Evolutionary conservation across 768 basidiomycete species (phyloP).

Genomic region (Termitomyces sp.): DNA sequence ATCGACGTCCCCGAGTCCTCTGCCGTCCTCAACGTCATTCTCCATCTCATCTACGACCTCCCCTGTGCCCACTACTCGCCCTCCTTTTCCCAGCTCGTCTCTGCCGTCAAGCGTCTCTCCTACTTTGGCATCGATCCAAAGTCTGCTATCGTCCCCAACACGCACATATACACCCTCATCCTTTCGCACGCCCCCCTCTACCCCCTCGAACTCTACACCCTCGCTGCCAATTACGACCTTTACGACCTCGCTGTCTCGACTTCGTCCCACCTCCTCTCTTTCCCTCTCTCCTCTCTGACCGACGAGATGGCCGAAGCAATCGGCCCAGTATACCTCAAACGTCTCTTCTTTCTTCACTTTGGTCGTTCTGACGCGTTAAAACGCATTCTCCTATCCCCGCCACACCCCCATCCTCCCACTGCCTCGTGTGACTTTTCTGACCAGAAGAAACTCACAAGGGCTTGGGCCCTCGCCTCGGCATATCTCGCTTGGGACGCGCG

Average conservation of each 20-base stretch:
- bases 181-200: slow-evolving; percentile 62
- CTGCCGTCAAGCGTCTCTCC: slow-evolving; percentile 51
- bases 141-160: slow-evolving; percentile 40
- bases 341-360: slow-evolving; percentile 80
- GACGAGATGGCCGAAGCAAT: slow-evolving; percentile 69
- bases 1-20: slow-evolving; percentile 58
- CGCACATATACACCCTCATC: slow-evolving; percentile 54
- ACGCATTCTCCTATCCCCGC: slow-evolving; percentile 69
- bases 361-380: slow-evolving; percentile 81
- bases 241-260: slow-evolving; percentile 72
- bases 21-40: slow-evolving; percentile 60
- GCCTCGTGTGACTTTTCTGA: slow-evolving; percentile 62
- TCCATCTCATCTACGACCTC: slow-evolving; percentile 70
- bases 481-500: slow-evolving; percentile 83
- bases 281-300: slow-evolving; percentile 59
- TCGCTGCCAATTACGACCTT: slow-evolving; percentile 62
- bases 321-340: slow-evolving; percentile 73
- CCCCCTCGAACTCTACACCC: slow-evolving; percentile 69
- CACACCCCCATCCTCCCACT: slow-evolving; percentile 72
- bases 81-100: slow-evolving; percentile 49
- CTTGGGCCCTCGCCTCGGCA: slow-evolving; percentile 79
- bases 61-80: slow-evolving; percentile 75
- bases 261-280: slow-evolving; percentile 71
- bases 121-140: slow-evolving; percentile 57
- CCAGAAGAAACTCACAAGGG: slow-evolving; percentile 74